Evolutionary conservation across 257 asterid species (phyloP), one percentile per base, ranked within the genome.

Genomic region (Jacaranda mimosifolia): DNA sequence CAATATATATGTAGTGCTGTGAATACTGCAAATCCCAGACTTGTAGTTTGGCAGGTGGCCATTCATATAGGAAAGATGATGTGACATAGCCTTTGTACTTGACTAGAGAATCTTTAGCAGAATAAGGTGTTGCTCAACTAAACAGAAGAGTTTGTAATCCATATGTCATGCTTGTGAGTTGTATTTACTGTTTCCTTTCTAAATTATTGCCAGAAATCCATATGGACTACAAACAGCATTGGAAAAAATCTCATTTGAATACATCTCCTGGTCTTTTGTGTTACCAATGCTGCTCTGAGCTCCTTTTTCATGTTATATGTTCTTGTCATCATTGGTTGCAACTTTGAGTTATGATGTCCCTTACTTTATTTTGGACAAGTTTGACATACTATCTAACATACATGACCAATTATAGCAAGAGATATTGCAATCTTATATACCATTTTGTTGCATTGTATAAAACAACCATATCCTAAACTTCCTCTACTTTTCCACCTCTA

Each of bases 161-260:
- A 45, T 67, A n/a, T 26, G 18, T 53, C 78, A 17, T 48, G 46
- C 70, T 65, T 73, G 68, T 62, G 79, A 53, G 42, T 69, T 59
- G 42, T 58, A n/a, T 21, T 32, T 43, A 18, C 71, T 73, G 39
- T 49, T 67, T 43, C 7, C 63, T 67, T 53, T 13, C 14, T 6
- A n/a, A 12, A 6, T 35, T 68, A 55, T 0, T 70, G 4, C 4
- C 35, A 70, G 63, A 51, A 63, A 9, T 49, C 14, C 17, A 52
- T 52, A 48, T 45, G n/a, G 17, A 32, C 70, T 21, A 1, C 35
- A 52, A 43, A 49, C 62, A 17, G 62, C 64, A 58, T 21, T 17
- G 38, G 56, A 10, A 13, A 18, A 39, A 17, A 46, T 46, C 45
- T 69, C 38, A 13, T 21, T 35, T 78, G 51, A 49, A 72, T 40